Percentiles rank a stretch among this genome's conserved stretches.
Evolutionary conservation across 129 eudicot species (phyloP).

Genomic region (Ambrosia artemisiifolia): DNA sequence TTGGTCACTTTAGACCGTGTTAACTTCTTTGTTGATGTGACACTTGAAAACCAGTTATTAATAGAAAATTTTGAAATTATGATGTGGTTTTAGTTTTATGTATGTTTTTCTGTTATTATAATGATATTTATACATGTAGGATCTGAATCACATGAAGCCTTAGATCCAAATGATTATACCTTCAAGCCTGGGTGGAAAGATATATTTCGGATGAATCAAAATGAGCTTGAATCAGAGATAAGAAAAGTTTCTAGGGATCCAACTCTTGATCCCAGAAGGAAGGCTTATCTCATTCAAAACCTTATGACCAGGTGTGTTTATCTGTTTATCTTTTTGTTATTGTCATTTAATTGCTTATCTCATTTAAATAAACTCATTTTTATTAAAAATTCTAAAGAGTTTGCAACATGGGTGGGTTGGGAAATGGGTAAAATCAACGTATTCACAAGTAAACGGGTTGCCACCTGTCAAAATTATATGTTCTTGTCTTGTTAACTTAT

Average conservation of each 20-base stretch:
- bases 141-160: conserved; percentile 58
- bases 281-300: conserved; percentile 93
- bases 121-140: conserved; percentile 31
- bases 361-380: too few species aligned
- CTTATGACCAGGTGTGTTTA: conserved; percentile 90
- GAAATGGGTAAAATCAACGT: background rate
- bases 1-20: background rate
- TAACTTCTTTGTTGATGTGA: background rate
- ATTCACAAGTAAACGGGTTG: background rate
- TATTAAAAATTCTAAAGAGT: background rate
- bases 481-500: conserved; percentile 13
- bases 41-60: background rate
- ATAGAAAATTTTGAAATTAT: background rate
- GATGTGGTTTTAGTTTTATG: background rate
- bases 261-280: conserved; percentile 98
- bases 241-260: conserved; percentile 96
- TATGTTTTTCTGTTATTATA: background rate
- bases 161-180: conserved; percentile 72
- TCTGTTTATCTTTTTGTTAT: background rate
- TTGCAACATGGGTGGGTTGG: conserved; percentile 2
- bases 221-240: conserved; percentile 97
- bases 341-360: background rate
- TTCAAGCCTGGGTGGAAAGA: conserved; percentile 99
- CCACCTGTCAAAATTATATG: background rate
- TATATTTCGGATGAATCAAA: conserved; percentile 96